phyloP scores from a whole-genome alignment of 2,329 filamentous ascomycete species.

The Botrytis hyacinthi region DNA sequence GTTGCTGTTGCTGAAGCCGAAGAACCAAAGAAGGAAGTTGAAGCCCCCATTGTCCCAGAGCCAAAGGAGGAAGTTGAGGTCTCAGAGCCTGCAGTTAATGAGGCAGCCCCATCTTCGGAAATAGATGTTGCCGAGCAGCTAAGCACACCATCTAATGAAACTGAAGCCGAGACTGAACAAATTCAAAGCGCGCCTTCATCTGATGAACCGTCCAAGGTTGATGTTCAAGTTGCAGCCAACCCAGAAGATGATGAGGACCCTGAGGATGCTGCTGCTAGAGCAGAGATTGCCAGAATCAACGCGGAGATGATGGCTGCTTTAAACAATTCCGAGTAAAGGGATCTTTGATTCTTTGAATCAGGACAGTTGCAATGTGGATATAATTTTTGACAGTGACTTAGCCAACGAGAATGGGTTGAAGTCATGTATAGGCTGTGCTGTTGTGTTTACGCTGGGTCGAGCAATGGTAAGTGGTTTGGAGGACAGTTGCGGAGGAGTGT shows the following conservation, averaged over 20 bases:
- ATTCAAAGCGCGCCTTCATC: neutral
- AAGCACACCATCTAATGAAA: neutral
- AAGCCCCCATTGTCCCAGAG: neutral
- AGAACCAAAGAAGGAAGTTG: conserved; percentile 11
- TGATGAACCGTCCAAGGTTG: conserved; percentile 4
- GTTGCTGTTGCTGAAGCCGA: neutral
- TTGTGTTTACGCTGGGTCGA: neutral
- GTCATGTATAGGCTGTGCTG: neutral
- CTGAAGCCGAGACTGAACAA: conserved; percentile 10
- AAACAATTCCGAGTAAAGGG: conserved; percentile 12
- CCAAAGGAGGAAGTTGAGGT: neutral
- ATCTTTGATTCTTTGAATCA: neutral
- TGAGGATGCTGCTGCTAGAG: conserved; percentile 31
- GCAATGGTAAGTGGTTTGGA: neutral
- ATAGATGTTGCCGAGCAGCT: neutral
- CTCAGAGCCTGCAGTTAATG: conserved; percentile 1
- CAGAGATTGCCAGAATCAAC: conserved; percentile 34
- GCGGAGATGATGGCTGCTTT: conserved; percentile 30
- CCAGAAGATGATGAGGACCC: conserved; percentile 26
- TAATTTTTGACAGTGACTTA: neutral
- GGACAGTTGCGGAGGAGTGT: neutral
- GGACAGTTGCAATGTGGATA: neutral
- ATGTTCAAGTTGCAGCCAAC: neutral
- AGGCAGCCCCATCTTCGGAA: neutral
- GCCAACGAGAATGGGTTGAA: neutral